Conservation (phyloP, 106 monocot species). For the Triglochin maritima region DNA sequence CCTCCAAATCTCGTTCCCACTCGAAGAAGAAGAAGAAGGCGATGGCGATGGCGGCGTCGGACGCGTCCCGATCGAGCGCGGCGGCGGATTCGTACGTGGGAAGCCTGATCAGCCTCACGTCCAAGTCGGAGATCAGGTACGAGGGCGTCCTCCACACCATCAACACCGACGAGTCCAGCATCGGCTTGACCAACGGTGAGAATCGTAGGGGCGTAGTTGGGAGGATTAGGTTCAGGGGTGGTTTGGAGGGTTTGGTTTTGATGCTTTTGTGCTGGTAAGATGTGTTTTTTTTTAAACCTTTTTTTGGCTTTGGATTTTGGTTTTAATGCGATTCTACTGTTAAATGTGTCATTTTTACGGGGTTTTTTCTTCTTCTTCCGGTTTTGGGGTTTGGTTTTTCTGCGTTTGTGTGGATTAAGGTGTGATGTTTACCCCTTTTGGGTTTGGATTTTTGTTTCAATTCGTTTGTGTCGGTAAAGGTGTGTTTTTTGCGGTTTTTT, state of each 20-base stretch:
- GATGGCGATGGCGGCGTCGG: conserved; percentile 17
- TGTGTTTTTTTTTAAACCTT: background rate
- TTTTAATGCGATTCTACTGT: background rate
- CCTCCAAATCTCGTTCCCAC: no score
- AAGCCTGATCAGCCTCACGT: conserved; percentile 86
- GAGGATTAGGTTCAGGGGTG: background rate
- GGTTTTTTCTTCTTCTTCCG: background rate
- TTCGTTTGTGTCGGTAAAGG: background rate
- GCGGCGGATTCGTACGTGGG: conserved; percentile 82
- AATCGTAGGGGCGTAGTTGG: no score
- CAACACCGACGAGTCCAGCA: conserved; percentile 93
- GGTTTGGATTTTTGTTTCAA: background rate
- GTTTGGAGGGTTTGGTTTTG: background rate
- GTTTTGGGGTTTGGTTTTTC: background rate
- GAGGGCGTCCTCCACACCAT: conserved; percentile 91
- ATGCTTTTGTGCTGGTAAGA: no score
- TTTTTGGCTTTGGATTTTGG: no score
- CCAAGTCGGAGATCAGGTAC: conserved; percentile 95
- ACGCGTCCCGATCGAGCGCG: conserved; percentile 20
- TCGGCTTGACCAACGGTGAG: conserved; percentile 75
- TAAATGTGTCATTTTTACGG: background rate
- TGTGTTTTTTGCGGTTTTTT: background rate
- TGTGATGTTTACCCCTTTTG: background rate
- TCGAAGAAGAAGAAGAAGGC: no score
- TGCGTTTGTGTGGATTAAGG: background rate